Percentiles rank a stretch among this genome's conserved stretches.
Evolutionary conservation across 2,329 filamentous ascomycete species (phyloP).

Genomic region (Ceratocystis alfenasii): DNA sequence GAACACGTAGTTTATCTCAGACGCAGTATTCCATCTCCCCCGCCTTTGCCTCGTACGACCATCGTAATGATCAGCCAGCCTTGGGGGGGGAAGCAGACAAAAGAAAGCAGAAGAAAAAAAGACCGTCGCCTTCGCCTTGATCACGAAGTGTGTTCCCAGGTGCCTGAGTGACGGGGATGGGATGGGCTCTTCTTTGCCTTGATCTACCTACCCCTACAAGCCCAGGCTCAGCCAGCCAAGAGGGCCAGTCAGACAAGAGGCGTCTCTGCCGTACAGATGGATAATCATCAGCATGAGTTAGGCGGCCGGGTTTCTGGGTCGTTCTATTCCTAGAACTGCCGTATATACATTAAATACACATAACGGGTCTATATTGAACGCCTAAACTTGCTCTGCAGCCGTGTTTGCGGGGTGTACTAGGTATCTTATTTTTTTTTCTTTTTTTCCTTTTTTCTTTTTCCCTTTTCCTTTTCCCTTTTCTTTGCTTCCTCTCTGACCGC

Average conservation of each 20-base stretch:
- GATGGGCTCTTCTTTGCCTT: background rate
- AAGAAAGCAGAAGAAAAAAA: background rate
- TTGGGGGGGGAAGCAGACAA: background rate
- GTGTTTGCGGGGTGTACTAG: too few species aligned
- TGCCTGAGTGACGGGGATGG: background rate
- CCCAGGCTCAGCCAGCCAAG: too few species aligned
- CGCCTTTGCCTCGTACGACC: background rate
- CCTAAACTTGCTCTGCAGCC: too few species aligned
- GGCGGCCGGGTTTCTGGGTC: background rate
- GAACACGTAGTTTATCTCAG: background rate
- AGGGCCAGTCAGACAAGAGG: background rate
- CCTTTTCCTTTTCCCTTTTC: too few species aligned
- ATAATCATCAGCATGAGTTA: background rate
- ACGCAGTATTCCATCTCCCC: background rate
- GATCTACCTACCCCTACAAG: background rate
- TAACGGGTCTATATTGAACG: background rate
- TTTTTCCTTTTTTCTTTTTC: too few species aligned
- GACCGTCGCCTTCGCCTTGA: background rate
- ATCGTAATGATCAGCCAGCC: slow-evolving; percentile 1
- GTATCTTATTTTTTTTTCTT: too few species aligned
- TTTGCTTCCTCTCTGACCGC: too few species aligned
- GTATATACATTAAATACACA: background rate
- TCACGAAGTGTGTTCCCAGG: background rate
- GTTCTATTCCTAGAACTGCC: background rate
- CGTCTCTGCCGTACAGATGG: background rate